phyloP scores from a whole-genome alignment of 208 protist genomes.

The Leishmania guyanensis region DNA sequence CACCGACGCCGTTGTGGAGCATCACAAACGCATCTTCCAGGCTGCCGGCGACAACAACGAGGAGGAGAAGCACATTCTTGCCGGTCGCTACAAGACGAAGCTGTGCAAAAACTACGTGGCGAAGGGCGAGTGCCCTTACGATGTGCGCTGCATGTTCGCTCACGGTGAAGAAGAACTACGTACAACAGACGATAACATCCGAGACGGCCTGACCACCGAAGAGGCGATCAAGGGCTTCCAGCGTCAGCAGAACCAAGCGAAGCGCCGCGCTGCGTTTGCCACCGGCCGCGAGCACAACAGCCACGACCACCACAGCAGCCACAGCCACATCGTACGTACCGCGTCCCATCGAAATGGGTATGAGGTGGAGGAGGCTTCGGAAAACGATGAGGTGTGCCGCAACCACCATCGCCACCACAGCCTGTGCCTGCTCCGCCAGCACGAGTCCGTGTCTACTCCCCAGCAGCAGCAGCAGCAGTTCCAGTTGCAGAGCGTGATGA shows the following conservation, averaged over 20 bases:
- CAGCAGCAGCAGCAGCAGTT: slow-evolving; percentile 2
- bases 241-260: slow-evolving; percentile 25
- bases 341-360: slow-evolving; percentile 8
- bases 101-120: slow-evolving; percentile 71
- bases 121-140: slow-evolving; percentile 63
- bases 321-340: not conserved
- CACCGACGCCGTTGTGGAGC: not conserved
- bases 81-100: slow-evolving; percentile 63
- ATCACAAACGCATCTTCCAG: slow-evolving; percentile 18
- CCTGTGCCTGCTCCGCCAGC: not conserved
- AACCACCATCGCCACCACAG: slow-evolving; percentile 5
- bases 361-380: slow-evolving; percentile 7
- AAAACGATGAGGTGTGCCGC: not conserved
- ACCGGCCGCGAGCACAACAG: slow-evolving; percentile 9
- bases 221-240: slow-evolving; percentile 70
- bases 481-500: not conserved
- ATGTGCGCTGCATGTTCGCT: slow-evolving; percentile 76
- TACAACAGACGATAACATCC: slow-evolving; percentile 63
- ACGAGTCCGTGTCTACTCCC: not conserved
- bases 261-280: slow-evolving; percentile 19
- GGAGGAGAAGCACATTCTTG: slow-evolving; percentile 29
- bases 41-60: slow-evolving; percentile 6
- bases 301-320: not conserved
- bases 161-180: slow-evolving; percentile 76
- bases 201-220: slow-evolving; percentile 64